Conservation (phyloP, 139 green algal genomes). For the Picochlorum sp. region DNA sequence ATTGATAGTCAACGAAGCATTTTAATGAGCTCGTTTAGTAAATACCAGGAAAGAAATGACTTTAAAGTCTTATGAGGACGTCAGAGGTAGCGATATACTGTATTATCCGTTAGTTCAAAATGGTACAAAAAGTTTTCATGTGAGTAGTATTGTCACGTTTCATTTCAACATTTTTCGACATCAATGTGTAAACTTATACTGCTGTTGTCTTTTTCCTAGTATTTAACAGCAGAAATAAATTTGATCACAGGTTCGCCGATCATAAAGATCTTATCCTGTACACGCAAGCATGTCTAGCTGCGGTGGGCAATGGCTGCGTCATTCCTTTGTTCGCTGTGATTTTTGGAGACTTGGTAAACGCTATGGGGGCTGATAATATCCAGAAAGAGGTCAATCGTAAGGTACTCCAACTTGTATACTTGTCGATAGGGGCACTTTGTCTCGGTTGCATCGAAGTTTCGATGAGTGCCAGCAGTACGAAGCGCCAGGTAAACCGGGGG, state of each 20-base stretch:
- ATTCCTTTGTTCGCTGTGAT: conserved; percentile 4
- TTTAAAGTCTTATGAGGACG: too few species aligned
- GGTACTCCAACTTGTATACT: background rate
- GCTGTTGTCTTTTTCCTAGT: too few species aligned
- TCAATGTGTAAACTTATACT: too few species aligned
- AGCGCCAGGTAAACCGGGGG: background rate
- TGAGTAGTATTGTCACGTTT: too few species aligned
- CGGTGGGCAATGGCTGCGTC: background rate
- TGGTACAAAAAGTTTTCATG: too few species aligned
- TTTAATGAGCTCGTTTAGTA: too few species aligned
- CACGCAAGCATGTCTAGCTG: background rate
- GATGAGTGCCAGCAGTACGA: background rate
- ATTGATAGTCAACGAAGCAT: too few species aligned
- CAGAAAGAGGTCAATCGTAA: background rate
- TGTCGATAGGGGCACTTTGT: background rate
- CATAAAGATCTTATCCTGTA: background rate
- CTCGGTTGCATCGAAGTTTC: background rate
- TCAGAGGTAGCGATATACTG: too few species aligned
- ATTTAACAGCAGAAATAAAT: too few species aligned
- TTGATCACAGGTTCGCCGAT: background rate
- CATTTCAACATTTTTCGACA: too few species aligned
- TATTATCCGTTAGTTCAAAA: too few species aligned
- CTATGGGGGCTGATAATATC: background rate
- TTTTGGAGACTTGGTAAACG: conserved; percentile 2
- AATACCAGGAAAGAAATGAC: too few species aligned